Evolutionary conservation across 805 yeast genomes (phyloP).

Genomic region (Barnettozyma sp.): DNA sequence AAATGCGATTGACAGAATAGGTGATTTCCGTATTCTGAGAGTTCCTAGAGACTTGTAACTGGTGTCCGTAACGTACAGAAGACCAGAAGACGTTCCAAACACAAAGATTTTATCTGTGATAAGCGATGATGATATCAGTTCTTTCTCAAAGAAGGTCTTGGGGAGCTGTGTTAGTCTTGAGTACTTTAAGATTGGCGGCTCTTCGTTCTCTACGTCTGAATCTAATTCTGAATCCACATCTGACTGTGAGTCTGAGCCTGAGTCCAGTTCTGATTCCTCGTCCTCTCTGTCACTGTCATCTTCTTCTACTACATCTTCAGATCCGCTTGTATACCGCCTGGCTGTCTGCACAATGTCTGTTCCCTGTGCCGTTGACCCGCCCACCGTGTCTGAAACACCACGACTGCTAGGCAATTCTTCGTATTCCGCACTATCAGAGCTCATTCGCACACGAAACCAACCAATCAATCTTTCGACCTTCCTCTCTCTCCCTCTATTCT

Average conservation of each 20-base stretch:
- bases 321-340: no score
- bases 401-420: no score
- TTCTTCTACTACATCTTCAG: no score
- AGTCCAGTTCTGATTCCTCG: not conserved
- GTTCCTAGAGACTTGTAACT: constrained; percentile 60
- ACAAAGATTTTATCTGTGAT: constrained; percentile 56
- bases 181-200: constrained; percentile 72
- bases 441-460: no score
- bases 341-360: no score
- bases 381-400: no score
- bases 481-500: no score
- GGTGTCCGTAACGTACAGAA: constrained; percentile 59
- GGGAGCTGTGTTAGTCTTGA: constrained; percentile 66
- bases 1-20: constrained; percentile 63
- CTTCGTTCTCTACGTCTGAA: constrained; percentile 42
- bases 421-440: no score
- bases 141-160: constrained; percentile 58
- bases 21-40: constrained; percentile 78
- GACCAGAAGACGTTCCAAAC: constrained; percentile 88
- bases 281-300: no score
- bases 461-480: no score
- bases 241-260: constrained; percentile 5
- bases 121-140: constrained; percentile 68
- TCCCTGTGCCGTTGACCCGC: no score
- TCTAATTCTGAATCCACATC: constrained; percentile 4